Percentiles rank a stretch among this genome's conserved stretches.
Conservation (phyloP, 1,139 yeast genomes). For the Arxiozyma telluris region DNA sequence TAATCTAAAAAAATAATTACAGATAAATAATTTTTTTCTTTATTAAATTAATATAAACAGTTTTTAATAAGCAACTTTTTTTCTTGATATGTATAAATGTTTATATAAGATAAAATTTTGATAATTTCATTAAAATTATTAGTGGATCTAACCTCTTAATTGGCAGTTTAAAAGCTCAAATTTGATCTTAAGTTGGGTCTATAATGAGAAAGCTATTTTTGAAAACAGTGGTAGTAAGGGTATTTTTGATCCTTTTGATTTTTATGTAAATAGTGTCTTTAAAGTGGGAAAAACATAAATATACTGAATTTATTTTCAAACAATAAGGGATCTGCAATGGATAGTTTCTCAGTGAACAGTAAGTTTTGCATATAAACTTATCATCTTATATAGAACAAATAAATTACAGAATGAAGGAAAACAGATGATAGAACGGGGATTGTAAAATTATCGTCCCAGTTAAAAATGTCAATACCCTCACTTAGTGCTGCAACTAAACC, state of each 20-base stretch:
- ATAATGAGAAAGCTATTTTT: background rate
- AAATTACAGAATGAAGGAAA: conserved; percentile 44
- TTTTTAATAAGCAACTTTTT: too few species aligned
- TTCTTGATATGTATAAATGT: background rate
- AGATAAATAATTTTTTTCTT: too few species aligned
- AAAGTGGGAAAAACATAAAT: too few species aligned
- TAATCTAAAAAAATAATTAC: too few species aligned
- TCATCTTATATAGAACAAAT: background rate
- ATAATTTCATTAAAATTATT: too few species aligned
- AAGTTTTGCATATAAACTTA: background rate
- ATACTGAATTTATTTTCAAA: background rate
- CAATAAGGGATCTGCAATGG: background rate
- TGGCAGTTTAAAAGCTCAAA: too few species aligned
- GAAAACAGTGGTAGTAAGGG: background rate
- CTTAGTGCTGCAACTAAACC: conserved; percentile 81
- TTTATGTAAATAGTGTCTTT: background rate
- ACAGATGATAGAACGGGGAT: conserved; percentile 78
- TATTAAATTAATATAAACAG: too few species aligned
- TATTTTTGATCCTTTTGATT: background rate
- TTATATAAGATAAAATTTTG: too few species aligned
- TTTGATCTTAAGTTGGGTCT: background rate
- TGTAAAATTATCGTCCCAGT: conserved; percentile 85
- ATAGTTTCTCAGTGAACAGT: background rate
- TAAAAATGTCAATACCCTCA: conserved; percentile 67
- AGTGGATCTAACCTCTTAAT: too few species aligned